Conservation (phyloP, 1,284 basidiomycete genomes). For the Phellopilus nigrolimitatus region DNA sequence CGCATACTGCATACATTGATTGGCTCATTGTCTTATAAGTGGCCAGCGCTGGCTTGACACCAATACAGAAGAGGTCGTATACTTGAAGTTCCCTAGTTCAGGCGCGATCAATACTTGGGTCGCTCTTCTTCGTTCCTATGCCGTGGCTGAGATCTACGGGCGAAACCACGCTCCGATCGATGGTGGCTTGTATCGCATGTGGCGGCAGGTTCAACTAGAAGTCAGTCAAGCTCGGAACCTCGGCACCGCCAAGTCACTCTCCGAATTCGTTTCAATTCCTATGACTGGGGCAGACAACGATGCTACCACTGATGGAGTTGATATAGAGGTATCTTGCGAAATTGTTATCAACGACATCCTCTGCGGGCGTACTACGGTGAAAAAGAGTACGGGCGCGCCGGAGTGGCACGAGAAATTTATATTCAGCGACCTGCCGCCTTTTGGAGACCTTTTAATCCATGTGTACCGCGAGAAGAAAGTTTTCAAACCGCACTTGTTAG, state of each 20-base stretch:
- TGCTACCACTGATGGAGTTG: slow-evolving; percentile 47
- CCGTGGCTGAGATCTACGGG: slow-evolving; percentile 73
- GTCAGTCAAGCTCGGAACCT: slow-evolving; percentile 68
- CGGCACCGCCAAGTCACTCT: slow-evolving; percentile 39
- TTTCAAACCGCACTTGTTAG: slow-evolving; percentile 50
- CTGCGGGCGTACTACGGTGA: slow-evolving; percentile 66
- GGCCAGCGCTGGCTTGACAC: slow-evolving; percentile 57
- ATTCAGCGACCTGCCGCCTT: slow-evolving; percentile 69
- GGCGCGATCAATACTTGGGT: slow-evolving; percentile 67
- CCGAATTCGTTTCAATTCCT: slow-evolving; percentile 25
- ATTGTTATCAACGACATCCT: slow-evolving; percentile 58
- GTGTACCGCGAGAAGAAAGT: slow-evolving; percentile 65
- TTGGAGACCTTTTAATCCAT: slow-evolving; percentile 58
- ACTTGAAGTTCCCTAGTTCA: slow-evolving; percentile 57
- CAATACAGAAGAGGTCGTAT: slow-evolving; percentile 58
- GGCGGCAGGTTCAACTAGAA: slow-evolving; percentile 71
- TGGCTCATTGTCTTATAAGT: slow-evolving; percentile 31
- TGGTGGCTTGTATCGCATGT: slow-evolving; percentile 77
- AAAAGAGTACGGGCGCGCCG: slow-evolving; percentile 57
- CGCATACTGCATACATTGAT: slow-evolving; percentile 1
- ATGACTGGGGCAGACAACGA: slow-evolving; percentile 21
- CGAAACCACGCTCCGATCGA: slow-evolving; percentile 48
- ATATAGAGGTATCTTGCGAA: slow-evolving; percentile 68
- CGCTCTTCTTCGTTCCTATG: slow-evolving; percentile 69
- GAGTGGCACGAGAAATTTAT: slow-evolving; percentile 77